phyloP scores from a whole-genome alignment of 768 basidiomycete species.

The Lactarius indigo region DNA sequence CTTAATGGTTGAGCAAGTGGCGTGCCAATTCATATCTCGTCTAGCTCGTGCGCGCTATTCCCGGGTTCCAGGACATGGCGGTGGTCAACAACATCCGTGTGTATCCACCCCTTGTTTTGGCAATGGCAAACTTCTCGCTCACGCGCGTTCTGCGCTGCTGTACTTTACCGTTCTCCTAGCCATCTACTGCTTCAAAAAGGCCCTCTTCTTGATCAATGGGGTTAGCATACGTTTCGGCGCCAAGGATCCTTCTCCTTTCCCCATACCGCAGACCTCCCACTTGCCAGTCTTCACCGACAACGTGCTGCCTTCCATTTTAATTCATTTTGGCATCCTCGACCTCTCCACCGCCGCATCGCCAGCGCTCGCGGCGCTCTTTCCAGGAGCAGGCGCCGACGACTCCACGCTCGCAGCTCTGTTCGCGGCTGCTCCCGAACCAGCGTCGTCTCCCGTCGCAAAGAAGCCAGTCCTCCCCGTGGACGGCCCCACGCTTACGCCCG shows the following conservation, averaged over 20 bases:
- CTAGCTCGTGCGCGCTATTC: conserved; percentile 75
- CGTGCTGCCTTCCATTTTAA: conserved; percentile 76
- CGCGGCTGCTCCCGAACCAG: conserved; percentile 28
- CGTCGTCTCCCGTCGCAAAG: conserved; percentile 17
- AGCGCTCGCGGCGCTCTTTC: conserved; percentile 46
- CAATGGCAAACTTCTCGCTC: conserved; percentile 8
- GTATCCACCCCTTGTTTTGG: conserved; percentile 27
- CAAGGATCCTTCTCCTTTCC: conserved; percentile 50
- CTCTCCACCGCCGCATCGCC: conserved; percentile 42
- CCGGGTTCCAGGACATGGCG: conserved; percentile 79
- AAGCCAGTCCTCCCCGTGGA: conserved; percentile 33
- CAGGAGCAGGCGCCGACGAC: conserved; percentile 39
- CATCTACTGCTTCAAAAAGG: conserved; percentile 90
- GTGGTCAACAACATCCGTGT: conserved; percentile 60
- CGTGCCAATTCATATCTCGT: conserved; percentile 24
- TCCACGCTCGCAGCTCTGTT: conserved; percentile 42
- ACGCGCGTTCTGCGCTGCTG: neutral
- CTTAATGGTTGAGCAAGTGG: conserved; percentile 2
- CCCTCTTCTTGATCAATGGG: conserved; percentile 74
- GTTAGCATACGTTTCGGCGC: conserved; percentile 64
- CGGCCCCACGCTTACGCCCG: conserved; percentile 51
- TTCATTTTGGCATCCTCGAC: conserved; percentile 74
- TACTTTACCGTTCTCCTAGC: conserved; percentile 38
- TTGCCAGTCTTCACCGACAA: conserved; percentile 78
- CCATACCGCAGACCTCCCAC: conserved; percentile 54